phyloP scores from a whole-genome alignment of 1,284 basidiomycete species.

The Kwoniella shivajii region DNA sequence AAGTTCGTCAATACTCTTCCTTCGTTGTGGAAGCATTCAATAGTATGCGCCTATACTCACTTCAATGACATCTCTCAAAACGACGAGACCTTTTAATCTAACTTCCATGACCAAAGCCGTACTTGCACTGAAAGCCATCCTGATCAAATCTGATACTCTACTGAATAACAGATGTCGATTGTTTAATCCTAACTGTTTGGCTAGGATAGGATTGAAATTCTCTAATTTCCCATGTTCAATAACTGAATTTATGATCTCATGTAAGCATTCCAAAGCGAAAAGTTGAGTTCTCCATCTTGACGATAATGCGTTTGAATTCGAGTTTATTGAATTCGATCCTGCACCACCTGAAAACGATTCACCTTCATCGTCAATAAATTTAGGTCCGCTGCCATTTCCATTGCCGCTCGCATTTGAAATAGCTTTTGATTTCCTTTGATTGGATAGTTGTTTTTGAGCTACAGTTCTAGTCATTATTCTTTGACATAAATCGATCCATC shows the following conservation, averaged over 20 bases:
- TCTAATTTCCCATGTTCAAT: slow-evolving; percentile 71
- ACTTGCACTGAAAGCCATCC: slow-evolving; percentile 96
- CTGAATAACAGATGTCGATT: slow-evolving; percentile 47
- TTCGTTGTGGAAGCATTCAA: not conserved
- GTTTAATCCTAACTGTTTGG: slow-evolving; percentile 50
- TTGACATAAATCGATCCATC: slow-evolving; percentile 98
- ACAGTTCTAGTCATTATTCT: slow-evolving; percentile 74
- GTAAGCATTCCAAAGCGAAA: slow-evolving; percentile 90
- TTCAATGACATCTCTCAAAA: slow-evolving; percentile 90
- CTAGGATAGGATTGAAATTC: slow-evolving; percentile 75
- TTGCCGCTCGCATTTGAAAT: not conserved
- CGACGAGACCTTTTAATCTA: slow-evolving; percentile 85
- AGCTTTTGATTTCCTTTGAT: slow-evolving; percentile 30
- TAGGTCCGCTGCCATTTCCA: slow-evolving; percentile 50
- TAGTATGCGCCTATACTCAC: slow-evolving; percentile 55
- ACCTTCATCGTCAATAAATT: slow-evolving; percentile 84
- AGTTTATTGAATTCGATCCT: slow-evolving; percentile 1
- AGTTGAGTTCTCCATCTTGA: slow-evolving; percentile 96
- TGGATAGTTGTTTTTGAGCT: slow-evolving; percentile 63
- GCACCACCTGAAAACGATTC: slow-evolving; percentile 71
- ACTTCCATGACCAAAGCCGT: slow-evolving; percentile 95
- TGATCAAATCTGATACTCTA: slow-evolving; percentile 74
- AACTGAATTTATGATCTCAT: slow-evolving; percentile 81
- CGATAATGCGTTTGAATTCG: slow-evolving; percentile 57
- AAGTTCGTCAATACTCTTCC: not conserved